A percentile compares a stretch with the other conserved stretches of the same genome.
These are phyloP conservation scores for Ophiostoma sp. DNA, from an alignment of 2,329 filamentous ascomycete genomes.

Conservation along the genomic window DNA sequence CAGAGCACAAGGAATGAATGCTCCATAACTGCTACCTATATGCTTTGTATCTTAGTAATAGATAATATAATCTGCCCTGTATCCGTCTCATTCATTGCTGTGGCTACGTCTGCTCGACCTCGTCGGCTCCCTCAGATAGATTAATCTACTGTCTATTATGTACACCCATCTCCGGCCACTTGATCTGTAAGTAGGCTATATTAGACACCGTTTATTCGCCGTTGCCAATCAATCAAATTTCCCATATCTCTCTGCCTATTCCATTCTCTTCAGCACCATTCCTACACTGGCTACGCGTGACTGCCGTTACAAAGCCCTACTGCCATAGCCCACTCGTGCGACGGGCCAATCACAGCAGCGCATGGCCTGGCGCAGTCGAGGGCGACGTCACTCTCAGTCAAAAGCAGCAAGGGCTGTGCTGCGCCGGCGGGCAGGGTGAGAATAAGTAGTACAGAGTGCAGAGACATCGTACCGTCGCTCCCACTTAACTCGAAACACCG, in stretches of 20 bases:
- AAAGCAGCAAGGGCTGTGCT: not conserved
- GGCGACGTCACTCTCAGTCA: not conserved
- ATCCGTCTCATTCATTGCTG: not conserved
- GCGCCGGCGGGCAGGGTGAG: not conserved
- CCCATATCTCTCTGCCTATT: not conserved
- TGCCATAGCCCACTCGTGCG: slow-evolving; percentile 1
- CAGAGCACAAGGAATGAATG: not conserved
- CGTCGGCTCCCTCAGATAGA: not conserved
- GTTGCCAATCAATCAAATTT: not conserved
- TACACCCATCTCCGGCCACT: not conserved
- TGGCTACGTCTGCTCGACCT: not conserved
- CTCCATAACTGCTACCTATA: not conserved
- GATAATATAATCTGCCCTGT: not conserved
- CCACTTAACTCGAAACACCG: not conserved
- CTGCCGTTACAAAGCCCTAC: slow-evolving; percentile 7
- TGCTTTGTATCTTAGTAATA: not conserved
- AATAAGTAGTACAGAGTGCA: not conserved
- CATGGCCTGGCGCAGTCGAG: not conserved
- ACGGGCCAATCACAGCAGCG: not conserved
- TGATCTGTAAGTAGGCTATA: not conserved
- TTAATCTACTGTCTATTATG: not conserved
- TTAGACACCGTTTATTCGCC: not conserved
- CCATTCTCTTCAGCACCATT: not conserved
- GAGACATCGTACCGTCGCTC: not conserved
- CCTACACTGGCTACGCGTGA: slow-evolving; percentile 2